Conservation (phyloP, 1,284 basidiomycete genomes). For the Cryptococcus amylolentus region DNA sequence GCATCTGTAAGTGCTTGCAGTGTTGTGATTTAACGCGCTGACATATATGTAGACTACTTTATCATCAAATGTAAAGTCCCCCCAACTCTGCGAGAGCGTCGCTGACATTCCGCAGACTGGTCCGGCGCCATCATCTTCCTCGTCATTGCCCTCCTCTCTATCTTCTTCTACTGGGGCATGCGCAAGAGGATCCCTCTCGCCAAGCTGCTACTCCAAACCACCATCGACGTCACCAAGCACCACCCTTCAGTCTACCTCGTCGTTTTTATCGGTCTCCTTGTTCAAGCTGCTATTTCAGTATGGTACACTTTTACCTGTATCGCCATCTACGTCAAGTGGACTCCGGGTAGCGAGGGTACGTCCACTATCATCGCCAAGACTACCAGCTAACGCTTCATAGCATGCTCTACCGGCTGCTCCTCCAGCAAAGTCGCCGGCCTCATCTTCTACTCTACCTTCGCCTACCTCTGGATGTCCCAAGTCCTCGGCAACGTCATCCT, state of each 20-base stretch:
- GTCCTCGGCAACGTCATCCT: constrained; percentile 75
- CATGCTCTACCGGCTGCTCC: constrained; percentile 48
- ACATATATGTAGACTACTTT: constrained; percentile 61
- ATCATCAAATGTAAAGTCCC: constrained; percentile 57
- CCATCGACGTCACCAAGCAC: constrained; percentile 75
- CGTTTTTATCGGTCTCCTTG: constrained; percentile 63
- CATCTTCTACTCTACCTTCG: constrained; percentile 73
- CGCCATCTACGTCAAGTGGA: constrained; percentile 68
- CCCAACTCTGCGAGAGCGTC: background rate
- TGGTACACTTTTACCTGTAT: constrained; percentile 49
- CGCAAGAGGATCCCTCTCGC: constrained; percentile 68
- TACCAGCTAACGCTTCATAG: background rate
- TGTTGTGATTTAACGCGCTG: background rate
- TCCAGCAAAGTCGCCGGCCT: constrained; percentile 62
- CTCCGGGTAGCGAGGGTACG: constrained; percentile 66
- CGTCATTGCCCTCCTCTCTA: constrained; percentile 69
- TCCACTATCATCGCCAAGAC: background rate
- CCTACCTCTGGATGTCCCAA: constrained; percentile 73
- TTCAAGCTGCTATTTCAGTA: constrained; percentile 68
- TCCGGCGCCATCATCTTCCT: constrained; percentile 65
- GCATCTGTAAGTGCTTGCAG: constrained; percentile 36
- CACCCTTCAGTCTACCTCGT: constrained; percentile 77
- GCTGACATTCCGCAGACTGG: constrained; percentile 29
- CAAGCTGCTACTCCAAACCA: constrained; percentile 69
- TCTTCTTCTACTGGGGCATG: constrained; percentile 60